phyloP scores from a whole-genome alignment of 1,284 basidiomycete genomes.

The Sporisorium iseilematis-ciliati region DNA sequence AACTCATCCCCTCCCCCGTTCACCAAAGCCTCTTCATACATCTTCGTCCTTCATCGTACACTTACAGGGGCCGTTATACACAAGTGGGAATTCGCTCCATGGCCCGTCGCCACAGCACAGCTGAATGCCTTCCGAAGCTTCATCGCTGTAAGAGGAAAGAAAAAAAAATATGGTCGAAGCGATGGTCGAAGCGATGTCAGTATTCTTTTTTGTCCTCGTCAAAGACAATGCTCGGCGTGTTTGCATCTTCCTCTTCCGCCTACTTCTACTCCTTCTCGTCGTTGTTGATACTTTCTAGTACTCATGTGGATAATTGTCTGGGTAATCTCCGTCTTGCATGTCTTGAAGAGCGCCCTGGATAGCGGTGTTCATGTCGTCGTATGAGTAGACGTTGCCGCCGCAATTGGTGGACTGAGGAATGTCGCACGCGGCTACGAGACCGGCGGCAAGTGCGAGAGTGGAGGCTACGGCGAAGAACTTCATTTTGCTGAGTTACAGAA shows the following conservation, averaged over 20 bases:
- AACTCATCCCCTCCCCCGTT: background rate
- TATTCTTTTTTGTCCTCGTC: background rate
- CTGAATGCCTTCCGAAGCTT: conserved; percentile 18
- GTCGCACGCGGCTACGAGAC: conserved; percentile 18
- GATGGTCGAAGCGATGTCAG: too few species aligned
- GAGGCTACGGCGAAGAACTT: conserved; percentile 29
- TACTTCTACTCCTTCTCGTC: too few species aligned
- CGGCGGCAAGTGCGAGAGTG: conserved; percentile 15
- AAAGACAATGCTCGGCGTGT: background rate
- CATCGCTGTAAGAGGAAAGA: background rate
- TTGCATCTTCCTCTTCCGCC: too few species aligned
- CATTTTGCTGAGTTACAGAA: conserved; percentile 16
- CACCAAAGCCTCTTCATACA: too few species aligned
- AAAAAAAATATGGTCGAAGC: background rate
- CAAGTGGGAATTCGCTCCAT: background rate
- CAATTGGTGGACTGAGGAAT: conserved; percentile 21
- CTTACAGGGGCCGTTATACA: conserved; percentile 4
- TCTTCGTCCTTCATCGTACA: too few species aligned
- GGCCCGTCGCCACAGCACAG: conserved; percentile 19
- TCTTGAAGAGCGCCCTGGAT: conserved; percentile 23
- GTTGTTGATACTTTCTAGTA: conserved; percentile 19
- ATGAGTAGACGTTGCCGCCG: conserved; percentile 31
- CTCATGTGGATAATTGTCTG: conserved; percentile 32
- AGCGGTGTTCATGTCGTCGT: conserved; percentile 30
- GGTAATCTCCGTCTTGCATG: conserved; percentile 1